Conservation (phyloP, 2,329 filamentous ascomycete species). For the Curvularia lunata region DNA sequence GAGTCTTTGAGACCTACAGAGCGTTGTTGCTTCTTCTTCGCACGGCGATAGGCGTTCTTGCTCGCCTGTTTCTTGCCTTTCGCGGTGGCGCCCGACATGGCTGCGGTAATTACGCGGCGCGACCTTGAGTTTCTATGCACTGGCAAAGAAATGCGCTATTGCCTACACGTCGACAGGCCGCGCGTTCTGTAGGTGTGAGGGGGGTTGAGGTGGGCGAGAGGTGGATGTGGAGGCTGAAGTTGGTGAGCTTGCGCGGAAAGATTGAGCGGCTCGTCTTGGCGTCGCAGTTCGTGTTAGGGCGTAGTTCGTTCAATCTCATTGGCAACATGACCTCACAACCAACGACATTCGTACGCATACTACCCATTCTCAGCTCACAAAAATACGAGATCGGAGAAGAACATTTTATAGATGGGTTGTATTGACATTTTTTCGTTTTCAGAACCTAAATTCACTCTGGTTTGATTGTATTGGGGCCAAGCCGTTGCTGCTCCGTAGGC, state of each 20-base stretch:
- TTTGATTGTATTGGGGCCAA: neutral
- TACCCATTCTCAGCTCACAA: neutral
- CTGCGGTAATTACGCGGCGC: conserved; percentile 21
- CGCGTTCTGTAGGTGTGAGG: conserved; percentile 7
- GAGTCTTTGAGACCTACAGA: conserved; percentile 51
- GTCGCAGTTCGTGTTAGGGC: neutral
- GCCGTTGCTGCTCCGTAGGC: neutral
- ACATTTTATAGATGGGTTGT: too few species aligned
- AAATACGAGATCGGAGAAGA: neutral
- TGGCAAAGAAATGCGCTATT: neutral
- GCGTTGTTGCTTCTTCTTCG: conserved; percentile 93
- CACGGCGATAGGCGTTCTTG: conserved; percentile 92
- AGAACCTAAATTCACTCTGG: neutral
- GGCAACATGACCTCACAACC: neutral
- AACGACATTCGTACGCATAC: neutral
- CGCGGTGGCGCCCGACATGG: conserved; percentile 39
- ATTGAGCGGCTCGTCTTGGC: conserved; percentile 17
- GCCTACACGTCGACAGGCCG: neutral
- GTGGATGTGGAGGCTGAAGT: conserved; percentile 9
- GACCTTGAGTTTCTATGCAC: neutral
- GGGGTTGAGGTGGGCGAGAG: conserved; percentile 5
- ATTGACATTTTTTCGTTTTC: too few species aligned
- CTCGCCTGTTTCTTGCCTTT: conserved; percentile 68
- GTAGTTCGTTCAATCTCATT: neutral
- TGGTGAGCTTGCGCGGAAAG: conserved; percentile 18